Percentiles rank a stretch among this genome's conserved stretches.
These are phyloP conservation scores for Colletotrichum abscissum DNA, from an alignment of 2,329 filamentous ascomycete genomes.

Conservation along the genomic window DNA sequence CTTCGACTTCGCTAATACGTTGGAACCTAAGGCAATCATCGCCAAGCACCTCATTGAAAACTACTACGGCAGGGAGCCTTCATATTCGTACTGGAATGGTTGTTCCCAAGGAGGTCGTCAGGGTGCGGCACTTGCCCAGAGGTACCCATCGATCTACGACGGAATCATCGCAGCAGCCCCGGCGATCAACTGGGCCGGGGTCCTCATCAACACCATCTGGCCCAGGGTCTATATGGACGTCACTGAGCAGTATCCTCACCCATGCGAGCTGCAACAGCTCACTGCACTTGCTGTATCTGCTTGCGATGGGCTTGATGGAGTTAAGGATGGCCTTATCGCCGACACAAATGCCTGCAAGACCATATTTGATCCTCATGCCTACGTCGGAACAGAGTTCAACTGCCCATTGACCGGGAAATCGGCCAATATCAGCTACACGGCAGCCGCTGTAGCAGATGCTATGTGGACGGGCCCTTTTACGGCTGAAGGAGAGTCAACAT, in stretches of 20 bases:
- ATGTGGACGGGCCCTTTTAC: conserved; percentile 10
- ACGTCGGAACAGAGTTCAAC: conserved; percentile 27
- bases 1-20: neutral
- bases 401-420: conserved; percentile 16
- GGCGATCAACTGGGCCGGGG: conserved; percentile 42
- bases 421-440: neutral
- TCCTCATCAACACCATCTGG: conserved; percentile 18
- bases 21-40: conserved; percentile 46
- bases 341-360: conserved; percentile 22
- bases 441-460: conserved; percentile 2
- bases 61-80: conserved; percentile 56
- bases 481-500: neutral
- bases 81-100: conserved; percentile 64
- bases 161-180: conserved; percentile 63
- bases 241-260: conserved; percentile 3
- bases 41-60: conserved; percentile 59
- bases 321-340: conserved; percentile 38
- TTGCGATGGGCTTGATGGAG: conserved; percentile 39
- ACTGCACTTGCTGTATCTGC: conserved; percentile 46
- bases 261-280: conserved; percentile 44
- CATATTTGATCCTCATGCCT: conserved; percentile 35
- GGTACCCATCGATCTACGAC: conserved; percentile 68
- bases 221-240: conserved; percentile 4
- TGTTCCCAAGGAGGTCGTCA: conserved; percentile 71
- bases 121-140: conserved; percentile 64